Evolutionary conservation across 805 yeast species (phyloP), one percentile per base, ranked within the genome.

Genomic region (Cephaloascus albidus): DNA sequence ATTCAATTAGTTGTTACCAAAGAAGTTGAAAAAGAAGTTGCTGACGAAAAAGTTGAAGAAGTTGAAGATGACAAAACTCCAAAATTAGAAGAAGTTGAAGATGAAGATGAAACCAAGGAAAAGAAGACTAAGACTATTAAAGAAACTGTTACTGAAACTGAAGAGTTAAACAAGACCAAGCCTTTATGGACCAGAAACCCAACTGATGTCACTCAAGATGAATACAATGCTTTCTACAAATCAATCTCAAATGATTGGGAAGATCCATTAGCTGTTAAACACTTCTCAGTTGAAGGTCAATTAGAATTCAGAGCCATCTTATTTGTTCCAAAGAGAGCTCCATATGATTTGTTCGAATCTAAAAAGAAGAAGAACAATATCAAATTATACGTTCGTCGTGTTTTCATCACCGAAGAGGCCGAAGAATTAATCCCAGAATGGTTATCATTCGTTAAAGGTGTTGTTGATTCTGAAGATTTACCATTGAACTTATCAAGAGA

Each of bases 181-280:
- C 99, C 99, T 49, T 74, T 93, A 63, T 93, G 99, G 99, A 93
- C 98, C 53, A 87, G 97, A 79, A 85, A 82, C 76, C 98, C 99
- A 67, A 71, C 90, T 55, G 99, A 93, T 49, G 95, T 93, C 53
- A 78, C 96, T 49, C 89, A 87, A 76, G 98, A 93, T 51, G 99
- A 93, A 74, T 93, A 93, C 79, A 90, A 93, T 59, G 94, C 97
- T 44, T 93, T 93, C 85, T 93, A 93, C 85, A 93, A 93, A 77
- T 88, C 97, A 38, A 93, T 93, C 61, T 89, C 98, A 42, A 93
- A 93, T 72, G 99, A 93, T 72, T 93, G 98, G 98, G 98, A 93
- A 76, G 98, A 93, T 65, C 99, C 96, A 71, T 80, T 93, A 64
- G 97, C 97, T 52, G 97, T 93, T 53, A 93, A 93, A 80, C 99